Percentiles rank a stretch among this genome's conserved stretches.
These are phyloP conservation scores for Papiliotrema laurentii DNA, from an alignment of 1,284 basidiomycete species.

Conservation along the genomic window DNA sequence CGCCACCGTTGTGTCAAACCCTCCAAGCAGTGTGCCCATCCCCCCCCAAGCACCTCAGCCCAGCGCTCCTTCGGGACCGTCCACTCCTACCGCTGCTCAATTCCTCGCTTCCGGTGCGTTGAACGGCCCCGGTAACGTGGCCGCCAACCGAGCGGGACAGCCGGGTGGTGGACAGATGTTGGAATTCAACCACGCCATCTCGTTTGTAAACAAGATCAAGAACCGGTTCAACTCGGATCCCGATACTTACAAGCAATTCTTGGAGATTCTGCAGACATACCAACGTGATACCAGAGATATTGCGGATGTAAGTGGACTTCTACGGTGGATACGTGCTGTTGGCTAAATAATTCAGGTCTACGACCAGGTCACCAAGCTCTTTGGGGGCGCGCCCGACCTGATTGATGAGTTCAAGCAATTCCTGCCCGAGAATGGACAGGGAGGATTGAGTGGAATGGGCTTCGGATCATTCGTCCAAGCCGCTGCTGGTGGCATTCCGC, in stretches of 20 bases:
- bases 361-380: slow-evolving; percentile 85
- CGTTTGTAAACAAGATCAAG: slow-evolving; percentile 99
- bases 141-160: too few relatives aligned
- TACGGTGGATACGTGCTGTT: neutral
- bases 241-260: slow-evolving; percentile 95
- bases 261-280: slow-evolving; percentile 96
- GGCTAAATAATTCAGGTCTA: slow-evolving; percentile 64
- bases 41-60: slow-evolving; percentile 22
- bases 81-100: slow-evolving; percentile 38
- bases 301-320: slow-evolving; percentile 66
- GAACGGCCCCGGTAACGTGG: too few relatives aligned
- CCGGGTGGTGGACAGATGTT: slow-evolving; percentile 45
- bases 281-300: slow-evolving; percentile 89
- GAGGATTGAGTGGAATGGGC: slow-evolving; percentile 33
- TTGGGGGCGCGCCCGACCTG: slow-evolving; percentile 88
- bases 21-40: slow-evolving; percentile 13
- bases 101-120: slow-evolving; percentile 29
- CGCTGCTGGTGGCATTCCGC: slow-evolving; percentile 8
- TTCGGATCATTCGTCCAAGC: slow-evolving; percentile 36
- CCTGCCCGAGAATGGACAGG: slow-evolving; percentile 61
- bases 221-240: slow-evolving; percentile 84
- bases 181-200: slow-evolving; percentile 97
- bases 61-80: slow-evolving; percentile 28
- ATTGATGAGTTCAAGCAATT: slow-evolving; percentile 96
- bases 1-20: slow-evolving; percentile 26